phyloP scores from a whole-genome alignment of 345 rosid genomes.

The Brassica napus region Da-Ae NC_063445.1:22114501-22115000 shows the following conservation, averaged over 20 bases:
- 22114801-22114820: slow-evolving; percentile 33
- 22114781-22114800: background rate
- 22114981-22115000: background rate
- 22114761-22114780: slow-evolving; percentile 16
- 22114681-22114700: slow-evolving; percentile 20
- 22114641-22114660: no score
- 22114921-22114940: background rate
- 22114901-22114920: background rate
- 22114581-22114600: no score
- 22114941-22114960: slow-evolving; percentile 30
- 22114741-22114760: background rate
- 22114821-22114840: slow-evolving; percentile 23
- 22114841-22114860: slow-evolving; percentile 29
- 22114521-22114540: no score
- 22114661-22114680: background rate
- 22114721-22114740: background rate
- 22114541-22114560: no score
- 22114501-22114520: no score
- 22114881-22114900: background rate
- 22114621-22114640: background rate
- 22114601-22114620: background rate
- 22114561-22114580: no score
- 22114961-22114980: slow-evolving; percentile 12
- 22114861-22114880: slow-evolving; percentile 39
- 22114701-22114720: background rate